These are phyloP conservation scores for Sugiyamaella marilandica DNA, from an alignment of 805 yeast species.

Conservation along the genomic window DNA sequence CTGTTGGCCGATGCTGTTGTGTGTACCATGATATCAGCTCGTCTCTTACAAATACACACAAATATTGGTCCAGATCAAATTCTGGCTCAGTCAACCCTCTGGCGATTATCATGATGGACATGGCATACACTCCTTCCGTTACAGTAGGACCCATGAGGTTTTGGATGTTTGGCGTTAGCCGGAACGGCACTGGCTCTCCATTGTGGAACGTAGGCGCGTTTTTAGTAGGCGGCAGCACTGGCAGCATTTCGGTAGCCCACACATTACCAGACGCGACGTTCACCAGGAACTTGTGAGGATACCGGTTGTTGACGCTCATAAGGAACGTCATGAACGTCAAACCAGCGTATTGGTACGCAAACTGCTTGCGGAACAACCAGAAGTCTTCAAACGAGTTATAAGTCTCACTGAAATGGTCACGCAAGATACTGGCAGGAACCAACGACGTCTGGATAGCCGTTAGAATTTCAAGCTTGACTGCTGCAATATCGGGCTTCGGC, in stretches of 20 bases:
- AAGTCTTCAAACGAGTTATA: slow-evolving; percentile 85
- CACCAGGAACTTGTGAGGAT: slow-evolving; percentile 88
- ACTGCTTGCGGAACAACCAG: slow-evolving; percentile 95
- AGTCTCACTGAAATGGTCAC: slow-evolving; percentile 64
- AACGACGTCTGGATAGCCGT: slow-evolving; percentile 82
- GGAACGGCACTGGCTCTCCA: slow-evolving; percentile 90
- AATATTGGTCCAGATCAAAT: slow-evolving; percentile 82
- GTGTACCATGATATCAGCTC: slow-evolving; percentile 94
- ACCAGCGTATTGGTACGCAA: slow-evolving; percentile 90
- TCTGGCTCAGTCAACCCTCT: slow-evolving; percentile 87
- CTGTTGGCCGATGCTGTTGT: slow-evolving; percentile 72
- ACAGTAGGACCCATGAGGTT: slow-evolving; percentile 91
- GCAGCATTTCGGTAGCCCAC: slow-evolving; percentile 94
- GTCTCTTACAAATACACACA: slow-evolving; percentile 93
- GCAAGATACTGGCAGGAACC: slow-evolving; percentile 80
- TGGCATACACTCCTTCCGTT: slow-evolving; percentile 85
- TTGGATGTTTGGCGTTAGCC: slow-evolving; percentile 94
- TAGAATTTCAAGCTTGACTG: slow-evolving; percentile 85
- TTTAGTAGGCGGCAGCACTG: slow-evolving; percentile 44
- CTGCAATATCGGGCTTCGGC: slow-evolving; percentile 87
- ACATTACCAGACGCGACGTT: slow-evolving; percentile 79
- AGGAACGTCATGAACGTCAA: slow-evolving; percentile 88
- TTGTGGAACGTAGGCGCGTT: slow-evolving; percentile 83
- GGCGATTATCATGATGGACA: slow-evolving; percentile 78
- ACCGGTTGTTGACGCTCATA: slow-evolving; percentile 89